phyloP scores from a whole-genome alignment of 1,284 basidiomycete species.

The Ustilago xerochloae region DNA sequence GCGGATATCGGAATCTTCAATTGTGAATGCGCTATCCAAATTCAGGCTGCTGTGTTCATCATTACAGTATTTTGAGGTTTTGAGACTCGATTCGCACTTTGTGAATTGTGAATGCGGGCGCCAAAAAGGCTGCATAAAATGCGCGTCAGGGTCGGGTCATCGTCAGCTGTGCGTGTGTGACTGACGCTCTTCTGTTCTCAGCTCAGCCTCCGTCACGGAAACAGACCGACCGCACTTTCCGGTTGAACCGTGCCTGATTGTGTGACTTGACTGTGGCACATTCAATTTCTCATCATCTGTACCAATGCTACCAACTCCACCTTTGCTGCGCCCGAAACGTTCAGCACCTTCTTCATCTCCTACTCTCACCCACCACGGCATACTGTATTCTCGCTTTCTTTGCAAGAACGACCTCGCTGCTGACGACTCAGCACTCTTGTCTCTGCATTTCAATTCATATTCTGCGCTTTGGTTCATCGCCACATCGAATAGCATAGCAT shows the following conservation, averaged over 20 bases:
- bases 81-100: background rate
- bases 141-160: constrained; percentile 20
- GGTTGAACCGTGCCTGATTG: background rate
- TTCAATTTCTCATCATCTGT: background rate
- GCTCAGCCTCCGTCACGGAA: background rate
- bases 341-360: background rate
- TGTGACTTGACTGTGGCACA: background rate
- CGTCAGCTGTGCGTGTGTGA: background rate
- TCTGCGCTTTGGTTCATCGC: background rate
- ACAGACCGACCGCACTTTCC: background rate
- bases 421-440: constrained; percentile 1
- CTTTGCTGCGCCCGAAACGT: background rate
- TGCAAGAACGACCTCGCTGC: background rate
- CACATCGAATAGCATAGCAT: background rate
- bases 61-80: no score
- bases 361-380: background rate
- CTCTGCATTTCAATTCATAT: background rate
- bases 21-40: no score
- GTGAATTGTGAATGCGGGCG: background rate
- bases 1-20: no score
- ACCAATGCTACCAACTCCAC: background rate
- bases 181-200: background rate
- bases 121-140: constrained; percentile 6
- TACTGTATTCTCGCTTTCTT: background rate
- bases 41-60: no score